Evolutionary conservation across 345 rosid species (phyloP).

Genomic region (Citrus unshiu): DNA sequence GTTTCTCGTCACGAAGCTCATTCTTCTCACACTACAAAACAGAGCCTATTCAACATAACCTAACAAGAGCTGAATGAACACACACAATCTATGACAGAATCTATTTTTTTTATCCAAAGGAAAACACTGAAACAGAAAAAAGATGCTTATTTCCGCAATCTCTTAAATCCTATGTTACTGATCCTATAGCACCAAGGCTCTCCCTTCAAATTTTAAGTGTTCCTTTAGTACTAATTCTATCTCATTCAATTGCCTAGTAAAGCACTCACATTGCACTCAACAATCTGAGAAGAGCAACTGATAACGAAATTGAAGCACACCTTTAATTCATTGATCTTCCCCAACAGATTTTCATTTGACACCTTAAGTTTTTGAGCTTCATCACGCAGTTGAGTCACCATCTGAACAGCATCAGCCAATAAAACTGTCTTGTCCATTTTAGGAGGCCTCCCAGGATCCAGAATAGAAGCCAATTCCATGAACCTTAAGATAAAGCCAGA

Average conservation of each 20-base stretch:
- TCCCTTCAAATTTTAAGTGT: background rate
- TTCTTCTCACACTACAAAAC: constrained; percentile 59
- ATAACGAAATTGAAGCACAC: constrained; percentile 13
- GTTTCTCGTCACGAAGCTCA: constrained; percentile 82
- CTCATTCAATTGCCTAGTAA: background rate
- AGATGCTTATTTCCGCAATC: background rate
- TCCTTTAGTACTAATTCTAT: background rate
- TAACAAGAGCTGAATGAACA: background rate
- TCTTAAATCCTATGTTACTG: background rate
- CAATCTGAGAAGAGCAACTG: background rate
- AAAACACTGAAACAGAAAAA: background rate
- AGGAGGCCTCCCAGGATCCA: constrained; percentile 54
- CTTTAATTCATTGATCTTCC: constrained; percentile 53
- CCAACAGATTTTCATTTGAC: constrained; percentile 39
- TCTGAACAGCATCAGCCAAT: constrained; percentile 47
- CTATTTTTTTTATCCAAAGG: background rate
- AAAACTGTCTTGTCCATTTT: constrained; percentile 53
- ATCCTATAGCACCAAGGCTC: background rate
- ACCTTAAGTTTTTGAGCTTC: constrained; percentile 52
- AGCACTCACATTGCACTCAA: background rate
- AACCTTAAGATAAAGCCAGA: constrained; percentile 31
- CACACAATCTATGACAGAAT: background rate
- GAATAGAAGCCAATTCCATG: constrained; percentile 48
- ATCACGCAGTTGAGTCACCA: constrained; percentile 47
- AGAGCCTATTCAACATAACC: background rate